Conservation (phyloP, 257 asterid species). For the Handroanthus guayacan region DNA sequence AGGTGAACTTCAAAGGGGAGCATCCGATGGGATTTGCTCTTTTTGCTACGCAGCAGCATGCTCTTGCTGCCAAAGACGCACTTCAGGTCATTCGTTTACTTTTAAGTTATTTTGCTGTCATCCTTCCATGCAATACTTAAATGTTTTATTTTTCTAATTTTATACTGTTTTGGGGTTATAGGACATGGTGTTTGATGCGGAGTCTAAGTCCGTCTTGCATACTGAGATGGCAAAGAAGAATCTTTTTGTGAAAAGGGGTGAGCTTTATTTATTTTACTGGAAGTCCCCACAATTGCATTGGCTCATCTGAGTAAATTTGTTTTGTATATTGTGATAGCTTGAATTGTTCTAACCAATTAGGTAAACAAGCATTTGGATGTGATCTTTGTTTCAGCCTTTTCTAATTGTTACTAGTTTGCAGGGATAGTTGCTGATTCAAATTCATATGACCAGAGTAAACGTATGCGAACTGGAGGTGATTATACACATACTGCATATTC, state of each 20-base stretch:
- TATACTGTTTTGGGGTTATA: slow-evolving; percentile 32
- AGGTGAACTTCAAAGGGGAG: slow-evolving; percentile 96
- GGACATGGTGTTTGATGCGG: slow-evolving; percentile 94
- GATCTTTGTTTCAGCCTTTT: background rate
- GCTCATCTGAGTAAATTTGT: background rate
- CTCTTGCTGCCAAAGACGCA: slow-evolving; percentile 94
- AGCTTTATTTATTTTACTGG: slow-evolving; percentile 23
- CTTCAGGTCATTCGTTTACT: slow-evolving; percentile 63
- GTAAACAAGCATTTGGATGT: background rate
- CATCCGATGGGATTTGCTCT: slow-evolving; percentile 98
- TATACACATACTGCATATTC: slow-evolving; percentile 84
- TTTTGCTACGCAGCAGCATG: slow-evolving; percentile 77
- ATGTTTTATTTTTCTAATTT: background rate
- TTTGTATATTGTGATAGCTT: background rate
- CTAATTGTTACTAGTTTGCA: slow-evolving; percentile 1
- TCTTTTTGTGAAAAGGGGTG: slow-evolving; percentile 97
- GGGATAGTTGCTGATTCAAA: slow-evolving; percentile 59
- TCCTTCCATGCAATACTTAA: background rate
- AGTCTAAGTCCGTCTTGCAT: slow-evolving; percentile 85
- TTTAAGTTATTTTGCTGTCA: background rate
- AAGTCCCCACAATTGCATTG: background rate
- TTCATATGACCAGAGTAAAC: slow-evolving; percentile 93
- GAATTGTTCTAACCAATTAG: background rate
- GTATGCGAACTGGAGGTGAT: slow-evolving; percentile 96
- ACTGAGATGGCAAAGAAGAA: slow-evolving; percentile 99